phyloP scores from a whole-genome alignment of 2,329 filamentous ascomycete species.

The Xylariales sp. region DNA sequence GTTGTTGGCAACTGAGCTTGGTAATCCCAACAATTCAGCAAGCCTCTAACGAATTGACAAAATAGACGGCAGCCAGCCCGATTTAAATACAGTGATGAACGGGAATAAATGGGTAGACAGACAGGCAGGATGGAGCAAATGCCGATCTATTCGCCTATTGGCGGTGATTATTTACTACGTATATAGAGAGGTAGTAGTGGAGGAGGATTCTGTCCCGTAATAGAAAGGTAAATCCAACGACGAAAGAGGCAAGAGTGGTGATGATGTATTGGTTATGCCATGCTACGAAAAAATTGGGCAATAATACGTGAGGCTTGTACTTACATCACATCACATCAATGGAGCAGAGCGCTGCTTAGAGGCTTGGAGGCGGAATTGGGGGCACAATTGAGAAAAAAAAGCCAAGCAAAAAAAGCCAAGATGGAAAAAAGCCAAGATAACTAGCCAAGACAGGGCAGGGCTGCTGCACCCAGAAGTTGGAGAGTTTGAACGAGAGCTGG shows the following conservation, averaged over 20 bases:
- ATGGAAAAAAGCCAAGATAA: conserved; percentile 1
- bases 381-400: conserved; percentile 21
- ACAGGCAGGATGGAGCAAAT: background rate
- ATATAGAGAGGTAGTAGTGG: too few species aligned
- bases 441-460: conserved; percentile 34
- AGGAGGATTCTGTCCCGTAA: background rate
- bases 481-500: background rate
- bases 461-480: conserved; percentile 31
- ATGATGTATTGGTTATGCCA: conserved; percentile 33
- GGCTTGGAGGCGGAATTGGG: too few species aligned
- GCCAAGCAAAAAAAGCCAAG: conserved; percentile 33
- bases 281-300: conserved; percentile 32
- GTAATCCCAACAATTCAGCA: background rate
- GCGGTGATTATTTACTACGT: background rate
- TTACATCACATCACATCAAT: too few species aligned
- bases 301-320: conserved; percentile 25
- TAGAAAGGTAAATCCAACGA: background rate
- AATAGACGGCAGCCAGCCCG: background rate
- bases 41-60: background rate
- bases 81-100: background rate
- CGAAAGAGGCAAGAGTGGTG: conserved; percentile 11
- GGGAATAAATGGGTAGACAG: background rate
- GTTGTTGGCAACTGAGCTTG: background rate
- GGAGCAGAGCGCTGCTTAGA: too few species aligned
- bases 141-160: background rate